Conservation (phyloP, 768 basidiomycete species). For the Termitomyces sp. region DNA sequence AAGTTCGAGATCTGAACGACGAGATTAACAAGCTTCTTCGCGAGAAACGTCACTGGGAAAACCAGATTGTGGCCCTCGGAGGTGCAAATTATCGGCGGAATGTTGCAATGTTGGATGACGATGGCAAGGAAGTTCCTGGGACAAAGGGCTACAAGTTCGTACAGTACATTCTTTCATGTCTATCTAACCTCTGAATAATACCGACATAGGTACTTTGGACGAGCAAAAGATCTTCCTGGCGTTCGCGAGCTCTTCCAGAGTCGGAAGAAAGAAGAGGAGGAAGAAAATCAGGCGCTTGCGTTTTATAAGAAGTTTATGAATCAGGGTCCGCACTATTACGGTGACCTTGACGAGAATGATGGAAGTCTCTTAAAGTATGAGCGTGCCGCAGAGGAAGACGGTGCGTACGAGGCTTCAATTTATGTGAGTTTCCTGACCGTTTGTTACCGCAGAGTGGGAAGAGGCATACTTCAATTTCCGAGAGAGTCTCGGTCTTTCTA, state of each 20-base stretch:
- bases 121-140: constrained; percentile 93
- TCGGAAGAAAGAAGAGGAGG: constrained; percentile 82
- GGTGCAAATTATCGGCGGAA: constrained; percentile 96
- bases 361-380: constrained; percentile 70
- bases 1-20: constrained; percentile 93
- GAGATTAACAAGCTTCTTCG: constrained; percentile 95
- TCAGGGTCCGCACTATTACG: constrained; percentile 86
- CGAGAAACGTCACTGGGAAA: constrained; percentile 97
- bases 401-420: constrained; percentile 32
- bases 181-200: neutral
- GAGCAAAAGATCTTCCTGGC: constrained; percentile 93
- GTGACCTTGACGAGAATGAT: constrained; percentile 81
- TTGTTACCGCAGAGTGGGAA: constrained; percentile 50
- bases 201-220: constrained; percentile 81
- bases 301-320: constrained; percentile 87
- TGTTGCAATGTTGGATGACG: constrained; percentile 90
- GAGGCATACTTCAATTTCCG: constrained; percentile 53
- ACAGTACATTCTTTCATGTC: neutral
- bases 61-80: constrained; percentile 93
- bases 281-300: constrained; percentile 74
- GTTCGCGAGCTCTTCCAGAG: constrained; percentile 90
- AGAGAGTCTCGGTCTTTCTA: constrained; percentile 47
- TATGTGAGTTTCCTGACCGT: neutral
- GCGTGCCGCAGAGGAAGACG: constrained; percentile 63
- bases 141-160: constrained; percentile 95